A percentile compares a stretch with the other conserved stretches of the same genome.
Evolutionary conservation across 768 basidiomycete genomes (phyloP).

Genomic region (Gautieria morchelliformis): DNA sequence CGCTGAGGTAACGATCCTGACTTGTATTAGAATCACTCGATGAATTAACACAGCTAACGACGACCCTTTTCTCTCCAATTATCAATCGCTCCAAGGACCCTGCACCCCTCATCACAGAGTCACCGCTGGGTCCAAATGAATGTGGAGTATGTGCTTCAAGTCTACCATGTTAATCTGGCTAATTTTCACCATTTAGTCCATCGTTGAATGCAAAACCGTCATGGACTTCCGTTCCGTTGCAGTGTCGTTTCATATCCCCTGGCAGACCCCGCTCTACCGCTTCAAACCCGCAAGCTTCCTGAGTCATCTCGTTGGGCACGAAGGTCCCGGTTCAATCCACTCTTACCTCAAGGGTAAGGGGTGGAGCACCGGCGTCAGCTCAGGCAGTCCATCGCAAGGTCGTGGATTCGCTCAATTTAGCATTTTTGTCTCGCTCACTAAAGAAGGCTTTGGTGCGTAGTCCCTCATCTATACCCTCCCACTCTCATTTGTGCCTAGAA

Average conservation of each 20-base stretch:
- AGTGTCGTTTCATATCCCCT: constrained; percentile 26
- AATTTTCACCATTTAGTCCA: constrained; percentile 16
- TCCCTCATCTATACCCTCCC: neutral
- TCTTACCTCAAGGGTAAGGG: constrained; percentile 41
- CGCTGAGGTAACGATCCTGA: neutral
- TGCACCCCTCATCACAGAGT: constrained; percentile 14
- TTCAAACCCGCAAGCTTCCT: constrained; percentile 32
- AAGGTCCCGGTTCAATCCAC: constrained; percentile 40
- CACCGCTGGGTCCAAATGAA: constrained; percentile 8
- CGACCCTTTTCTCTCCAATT: constrained; percentile 24
- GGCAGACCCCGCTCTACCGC: constrained; percentile 31
- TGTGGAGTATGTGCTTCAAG: constrained; percentile 3
- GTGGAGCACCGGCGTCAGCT: constrained; percentile 30
- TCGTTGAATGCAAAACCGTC: constrained; percentile 31
- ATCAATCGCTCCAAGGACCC: constrained; percentile 21
- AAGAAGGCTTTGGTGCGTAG: constrained; percentile 36
- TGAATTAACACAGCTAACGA: constrained; percentile 21
- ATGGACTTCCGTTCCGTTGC: constrained; percentile 30
- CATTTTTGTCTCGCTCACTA: constrained; percentile 34
- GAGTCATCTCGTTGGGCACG: constrained; percentile 41
- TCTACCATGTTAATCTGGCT: neutral
- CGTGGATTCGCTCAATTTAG: constrained; percentile 28
- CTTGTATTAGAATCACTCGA: constrained; percentile 24
- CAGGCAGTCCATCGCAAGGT: constrained; percentile 23
- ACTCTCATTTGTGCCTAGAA: constrained; percentile 18